A percentile compares a stretch with the other conserved stretches of the same genome.
Evolutionary conservation across 2,329 filamentous ascomycete genomes (phyloP).

Genomic region (Talaromyces atroroseus): DNA sequence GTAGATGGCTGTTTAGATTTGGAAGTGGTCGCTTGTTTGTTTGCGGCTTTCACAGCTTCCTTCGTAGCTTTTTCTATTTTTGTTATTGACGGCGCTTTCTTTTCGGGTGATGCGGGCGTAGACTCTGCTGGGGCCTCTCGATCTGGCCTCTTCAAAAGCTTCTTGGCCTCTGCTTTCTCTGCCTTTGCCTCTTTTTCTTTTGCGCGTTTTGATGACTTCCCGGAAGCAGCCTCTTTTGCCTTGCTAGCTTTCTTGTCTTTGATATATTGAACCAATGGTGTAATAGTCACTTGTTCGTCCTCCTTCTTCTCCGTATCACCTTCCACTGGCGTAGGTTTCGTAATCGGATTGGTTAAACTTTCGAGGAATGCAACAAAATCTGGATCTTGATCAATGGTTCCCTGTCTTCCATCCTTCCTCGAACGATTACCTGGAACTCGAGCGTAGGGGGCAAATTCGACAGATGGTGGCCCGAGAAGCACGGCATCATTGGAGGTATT

Average conservation of each 20-base stretch:
- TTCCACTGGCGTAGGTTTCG: slow-evolving; percentile 51
- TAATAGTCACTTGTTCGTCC: slow-evolving; percentile 65
- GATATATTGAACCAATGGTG: slow-evolving; percentile 82
- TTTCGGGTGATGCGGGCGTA: slow-evolving; percentile 22
- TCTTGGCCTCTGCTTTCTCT: slow-evolving; percentile 38
- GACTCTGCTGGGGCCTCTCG: slow-evolving; percentile 26
- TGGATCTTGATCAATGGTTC: slow-evolving; percentile 91
- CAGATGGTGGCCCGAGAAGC: slow-evolving; percentile 68
- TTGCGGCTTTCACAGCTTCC: slow-evolving; percentile 56
- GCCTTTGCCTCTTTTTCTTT: slow-evolving; percentile 36
- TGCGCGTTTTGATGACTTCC: slow-evolving; percentile 35
- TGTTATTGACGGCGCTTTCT: slow-evolving; percentile 21
- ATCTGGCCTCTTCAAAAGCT: slow-evolving; percentile 36
- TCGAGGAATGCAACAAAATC: slow-evolving; percentile 94
- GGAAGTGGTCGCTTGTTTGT: slow-evolving; percentile 30
- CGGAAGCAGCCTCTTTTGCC: slow-evolving; percentile 55
- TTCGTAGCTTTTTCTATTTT: slow-evolving; percentile 55
- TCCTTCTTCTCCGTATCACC: slow-evolving; percentile 48
- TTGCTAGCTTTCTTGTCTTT: slow-evolving; percentile 86
- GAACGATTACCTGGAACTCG: slow-evolving; percentile 71
- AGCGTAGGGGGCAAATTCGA: slow-evolving; percentile 80
- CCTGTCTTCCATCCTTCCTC: slow-evolving; percentile 76
- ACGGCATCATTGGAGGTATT: slow-evolving; percentile 66
- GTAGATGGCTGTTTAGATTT: slow-evolving; percentile 22
- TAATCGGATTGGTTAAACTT: slow-evolving; percentile 68